Percentiles rank a stretch among this genome's conserved stretches.
Conservation (phyloP, 306 rosid genomes). For the Glycine tomentella region DNA sequence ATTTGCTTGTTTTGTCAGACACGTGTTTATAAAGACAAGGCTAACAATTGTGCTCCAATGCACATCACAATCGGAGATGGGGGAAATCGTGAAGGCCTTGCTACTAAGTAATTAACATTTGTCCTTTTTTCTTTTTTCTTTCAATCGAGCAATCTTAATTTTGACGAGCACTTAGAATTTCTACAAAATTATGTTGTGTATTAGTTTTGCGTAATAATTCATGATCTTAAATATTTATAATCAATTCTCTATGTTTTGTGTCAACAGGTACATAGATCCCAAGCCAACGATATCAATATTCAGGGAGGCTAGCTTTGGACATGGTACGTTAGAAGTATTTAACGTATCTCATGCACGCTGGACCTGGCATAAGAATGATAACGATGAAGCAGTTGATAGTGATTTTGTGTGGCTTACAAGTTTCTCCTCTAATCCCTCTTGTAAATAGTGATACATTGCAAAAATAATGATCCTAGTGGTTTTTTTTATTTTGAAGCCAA, state of each 20-base stretch:
- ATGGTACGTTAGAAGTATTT: conserved; percentile 67
- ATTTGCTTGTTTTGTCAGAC: conserved; percentile 52
- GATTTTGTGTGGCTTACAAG: conserved; percentile 68
- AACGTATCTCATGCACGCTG: conserved; percentile 77
- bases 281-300: conserved; percentile 71
- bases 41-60: conserved; percentile 71
- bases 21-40: conserved; percentile 69
- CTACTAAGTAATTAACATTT: conserved; percentile 46
- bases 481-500: no score
- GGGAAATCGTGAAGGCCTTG: conserved; percentile 96
- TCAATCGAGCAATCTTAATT: no score
- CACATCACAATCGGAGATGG: conserved; percentile 91
- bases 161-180: background rate
- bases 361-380: conserved; percentile 80
- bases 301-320: conserved; percentile 93
- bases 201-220: background rate
- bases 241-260: background rate
- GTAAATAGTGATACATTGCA: conserved; percentile 43
- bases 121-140: no score
- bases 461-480: no score
- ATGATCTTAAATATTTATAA: background rate
- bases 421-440: conserved; percentile 59
- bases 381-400: conserved; percentile 51
- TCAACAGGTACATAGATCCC: conserved; percentile 59
- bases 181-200: background rate